Conservation (phyloP, 2,329 filamentous ascomycete genomes). For the Hymenoscyphus occultus region DNA sequence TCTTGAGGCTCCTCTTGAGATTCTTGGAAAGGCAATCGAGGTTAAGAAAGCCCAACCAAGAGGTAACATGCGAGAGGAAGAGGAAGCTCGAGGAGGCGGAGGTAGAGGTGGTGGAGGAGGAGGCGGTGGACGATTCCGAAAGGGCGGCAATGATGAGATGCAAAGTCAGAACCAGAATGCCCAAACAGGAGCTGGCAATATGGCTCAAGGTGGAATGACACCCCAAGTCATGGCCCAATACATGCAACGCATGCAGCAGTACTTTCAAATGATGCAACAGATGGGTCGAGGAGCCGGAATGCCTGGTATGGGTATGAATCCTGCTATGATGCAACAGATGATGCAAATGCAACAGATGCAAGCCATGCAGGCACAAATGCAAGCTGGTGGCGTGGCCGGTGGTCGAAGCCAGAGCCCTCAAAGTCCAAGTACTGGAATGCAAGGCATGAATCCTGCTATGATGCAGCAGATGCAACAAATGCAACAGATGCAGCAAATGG, state of each 20-base stretch:
- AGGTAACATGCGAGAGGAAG: slow-evolving; percentile 89
- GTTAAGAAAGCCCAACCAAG: slow-evolving; percentile 97
- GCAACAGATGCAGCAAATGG: slow-evolving; percentile 48
- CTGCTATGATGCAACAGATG: slow-evolving; percentile 75
- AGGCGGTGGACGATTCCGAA: slow-evolving; percentile 52
- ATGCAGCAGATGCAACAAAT: slow-evolving; percentile 54
- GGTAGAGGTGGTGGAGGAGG: slow-evolving; percentile 34
- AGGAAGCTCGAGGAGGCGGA: slow-evolving; percentile 59
- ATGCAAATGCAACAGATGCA: slow-evolving; percentile 58
- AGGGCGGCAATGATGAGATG: slow-evolving; percentile 47
- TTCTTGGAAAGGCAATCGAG: slow-evolving; percentile 93
- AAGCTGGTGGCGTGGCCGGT: slow-evolving; percentile 28
- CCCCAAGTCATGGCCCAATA: slow-evolving; percentile 98
- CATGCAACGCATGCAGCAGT: slow-evolving; percentile 97
- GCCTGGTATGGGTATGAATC: slow-evolving; percentile 68
- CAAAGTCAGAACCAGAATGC: slow-evolving; percentile 40
- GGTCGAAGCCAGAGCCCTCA: slow-evolving; percentile 36
- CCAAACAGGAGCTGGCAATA: slow-evolving; percentile 34
- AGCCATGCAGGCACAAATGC: slow-evolving; percentile 43
- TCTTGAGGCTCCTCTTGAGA: slow-evolving; percentile 79
- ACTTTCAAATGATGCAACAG: slow-evolving; percentile 92
- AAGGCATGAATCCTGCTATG: slow-evolving; percentile 44
- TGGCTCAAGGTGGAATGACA: slow-evolving; percentile 67
- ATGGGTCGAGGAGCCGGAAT: slow-evolving; percentile 73
- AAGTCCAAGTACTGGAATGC: slow-evolving; percentile 32